These are phyloP conservation scores for Radiomyces spectabilis DNA, from an alignment of 192 early-diverging fungal genomes.

Conservation along the genomic window DNA sequence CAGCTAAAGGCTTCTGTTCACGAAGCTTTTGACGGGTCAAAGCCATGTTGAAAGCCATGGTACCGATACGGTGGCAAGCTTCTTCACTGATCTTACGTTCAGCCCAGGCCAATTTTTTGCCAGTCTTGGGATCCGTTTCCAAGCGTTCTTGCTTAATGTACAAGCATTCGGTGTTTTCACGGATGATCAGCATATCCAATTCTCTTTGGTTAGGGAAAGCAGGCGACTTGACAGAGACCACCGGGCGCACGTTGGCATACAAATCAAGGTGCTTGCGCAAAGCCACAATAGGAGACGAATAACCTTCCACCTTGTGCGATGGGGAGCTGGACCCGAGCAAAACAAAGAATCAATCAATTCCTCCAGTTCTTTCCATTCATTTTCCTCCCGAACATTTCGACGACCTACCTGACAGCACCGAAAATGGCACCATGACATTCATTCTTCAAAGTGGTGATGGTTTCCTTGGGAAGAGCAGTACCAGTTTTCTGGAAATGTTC, in stretches of 20 bases:
- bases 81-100: slow-evolving; percentile 86
- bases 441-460: slow-evolving; percentile 68
- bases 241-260: slow-evolving; percentile 96
- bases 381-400: too few species aligned
- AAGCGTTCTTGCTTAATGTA: slow-evolving; percentile 79
- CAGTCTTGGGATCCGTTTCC: slow-evolving; percentile 53
- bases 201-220: slow-evolving; percentile 45
- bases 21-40: slow-evolving; percentile 68
- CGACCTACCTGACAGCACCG: slow-evolving; percentile 84
- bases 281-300: slow-evolving; percentile 96
- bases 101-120: slow-evolving; percentile 69
- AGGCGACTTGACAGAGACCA: slow-evolving; percentile 60
- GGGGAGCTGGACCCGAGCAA: too few species aligned
- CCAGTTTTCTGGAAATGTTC: slow-evolving; percentile 94
- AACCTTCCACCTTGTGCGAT: slow-evolving; percentile 95
- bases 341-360: neutral
- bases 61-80: slow-evolving; percentile 81
- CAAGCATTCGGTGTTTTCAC: slow-evolving; percentile 98
- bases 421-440: slow-evolving; percentile 93
- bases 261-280: slow-evolving; percentile 91
- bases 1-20: slow-evolving; percentile 36
- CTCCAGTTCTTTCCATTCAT: neutral
- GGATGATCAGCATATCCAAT: slow-evolving; percentile 94
- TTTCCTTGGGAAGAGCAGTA: slow-evolving; percentile 82
- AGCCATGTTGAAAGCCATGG: slow-evolving; percentile 92